Evolutionary conservation across 139 green algal species (phyloP).

Genomic region (Mesostigma viride): DNA sequence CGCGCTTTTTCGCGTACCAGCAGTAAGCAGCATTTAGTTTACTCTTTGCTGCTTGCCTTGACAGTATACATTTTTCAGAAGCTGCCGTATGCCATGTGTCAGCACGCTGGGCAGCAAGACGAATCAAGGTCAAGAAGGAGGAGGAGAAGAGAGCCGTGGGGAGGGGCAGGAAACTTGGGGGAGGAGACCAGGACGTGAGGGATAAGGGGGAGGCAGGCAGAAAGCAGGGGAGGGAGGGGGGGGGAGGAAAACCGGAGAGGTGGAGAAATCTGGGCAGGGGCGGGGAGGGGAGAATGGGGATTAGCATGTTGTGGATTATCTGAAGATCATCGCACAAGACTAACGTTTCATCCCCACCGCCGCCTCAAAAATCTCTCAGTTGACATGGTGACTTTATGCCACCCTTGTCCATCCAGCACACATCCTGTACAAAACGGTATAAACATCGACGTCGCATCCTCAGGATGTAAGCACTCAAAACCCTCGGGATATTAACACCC

Average conservation of each 20-base stretch:
- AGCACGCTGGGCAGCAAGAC: background rate
- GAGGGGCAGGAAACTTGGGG: background rate
- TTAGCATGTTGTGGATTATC: constrained; percentile 4
- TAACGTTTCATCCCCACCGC: too few relatives aligned
- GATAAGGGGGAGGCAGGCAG: background rate
- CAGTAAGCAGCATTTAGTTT: too few relatives aligned
- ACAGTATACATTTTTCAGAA: constrained; percentile 9
- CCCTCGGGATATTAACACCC: too few relatives aligned
- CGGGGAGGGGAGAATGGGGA: constrained; percentile 3
- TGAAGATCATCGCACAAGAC: too few relatives aligned
- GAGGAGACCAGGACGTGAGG: background rate
- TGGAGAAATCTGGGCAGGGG: background rate
- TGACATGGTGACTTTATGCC: background rate
- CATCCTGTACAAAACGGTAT: background rate
- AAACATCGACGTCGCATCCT: background rate
- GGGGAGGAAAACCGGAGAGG: too few relatives aligned
- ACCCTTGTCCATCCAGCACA: constrained; percentile 10
- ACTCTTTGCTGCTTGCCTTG: constrained; percentile 12
- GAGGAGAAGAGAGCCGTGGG: constrained; percentile 7
- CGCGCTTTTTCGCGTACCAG: too few relatives aligned
- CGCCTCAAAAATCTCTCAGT: too few relatives aligned
- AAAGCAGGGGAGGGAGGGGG: too few relatives aligned
- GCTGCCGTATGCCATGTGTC: background rate
- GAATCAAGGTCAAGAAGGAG: background rate
- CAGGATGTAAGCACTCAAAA: background rate